Percentiles rank a stretch among this genome's conserved stretches.
phyloP scores from a whole-genome alignment of 495 filamentous ascomycete species.

The Annulohypoxylon bovei region DNA sequence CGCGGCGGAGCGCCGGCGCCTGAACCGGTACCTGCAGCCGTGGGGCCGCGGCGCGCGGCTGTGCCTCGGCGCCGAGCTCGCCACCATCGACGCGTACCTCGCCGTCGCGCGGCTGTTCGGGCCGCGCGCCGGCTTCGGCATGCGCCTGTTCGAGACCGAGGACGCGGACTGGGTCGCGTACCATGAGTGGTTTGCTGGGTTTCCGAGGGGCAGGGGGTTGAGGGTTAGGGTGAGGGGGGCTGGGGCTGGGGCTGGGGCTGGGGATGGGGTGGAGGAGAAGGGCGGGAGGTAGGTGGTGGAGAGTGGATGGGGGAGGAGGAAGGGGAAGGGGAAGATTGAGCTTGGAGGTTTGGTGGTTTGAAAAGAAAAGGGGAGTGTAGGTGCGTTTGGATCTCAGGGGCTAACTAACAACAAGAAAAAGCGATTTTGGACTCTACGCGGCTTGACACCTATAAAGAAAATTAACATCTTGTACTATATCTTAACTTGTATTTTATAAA shows the following conservation, averaged over 20 bases:
- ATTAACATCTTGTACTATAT: no score
- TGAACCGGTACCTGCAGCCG: constrained; percentile 56
- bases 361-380: no score
- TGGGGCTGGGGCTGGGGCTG: neutral
- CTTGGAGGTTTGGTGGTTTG: no score
- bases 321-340: no score
- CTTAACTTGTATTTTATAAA: no score
- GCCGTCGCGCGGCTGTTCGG: constrained; percentile 45
- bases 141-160: constrained; percentile 29
- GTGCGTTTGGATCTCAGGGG: no score
- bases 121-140: constrained; percentile 7
- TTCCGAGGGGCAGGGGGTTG: constrained; percentile 30
- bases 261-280: no score
- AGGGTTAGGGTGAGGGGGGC: constrained; percentile 10
- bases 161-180: constrained; percentile 36
- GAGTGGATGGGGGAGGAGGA: no score
- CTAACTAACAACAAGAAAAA: no score
- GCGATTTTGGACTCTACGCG: no score
- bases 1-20: constrained; percentile 42
- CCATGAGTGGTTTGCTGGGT: constrained; percentile 45
- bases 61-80: constrained; percentile 61
- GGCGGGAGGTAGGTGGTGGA: no score
- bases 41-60: constrained; percentile 56
- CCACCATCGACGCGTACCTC: constrained; percentile 58
- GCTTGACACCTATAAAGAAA: no score